Percentiles rank a stretch among this genome's conserved stretches.
These are phyloP conservation scores for Candida insectorum DNA, from an alignment of 805 yeast genomes.

Conservation along the genomic window DNA sequence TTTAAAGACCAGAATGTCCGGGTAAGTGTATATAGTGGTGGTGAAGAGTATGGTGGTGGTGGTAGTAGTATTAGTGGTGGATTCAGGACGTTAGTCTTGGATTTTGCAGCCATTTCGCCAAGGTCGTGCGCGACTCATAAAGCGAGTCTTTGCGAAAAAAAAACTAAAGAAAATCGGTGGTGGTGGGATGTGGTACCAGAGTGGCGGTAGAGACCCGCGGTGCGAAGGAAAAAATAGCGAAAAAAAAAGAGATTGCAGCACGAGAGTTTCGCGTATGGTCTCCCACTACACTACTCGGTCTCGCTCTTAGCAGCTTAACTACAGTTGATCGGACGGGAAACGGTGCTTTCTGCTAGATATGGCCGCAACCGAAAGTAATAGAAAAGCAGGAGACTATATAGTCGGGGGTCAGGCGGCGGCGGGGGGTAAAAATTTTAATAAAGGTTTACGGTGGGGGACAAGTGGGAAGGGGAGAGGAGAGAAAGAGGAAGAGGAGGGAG, in stretches of 20 bases:
- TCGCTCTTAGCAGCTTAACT: constrained; percentile 58
- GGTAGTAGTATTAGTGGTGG: constrained; percentile 1
- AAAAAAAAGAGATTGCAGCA: constrained; percentile 45
- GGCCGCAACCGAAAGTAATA: constrained; percentile 47
- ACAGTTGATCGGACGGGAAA: constrained; percentile 62
- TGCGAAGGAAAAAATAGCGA: too few relatives aligned
- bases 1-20: constrained; percentile 2
- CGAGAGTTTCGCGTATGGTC: constrained; percentile 58
- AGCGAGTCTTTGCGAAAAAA: background rate
- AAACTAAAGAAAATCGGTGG: too few relatives aligned
- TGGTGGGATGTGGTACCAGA: too few relatives aligned
- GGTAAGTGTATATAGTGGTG: constrained; percentile 5
- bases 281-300: constrained; percentile 57
- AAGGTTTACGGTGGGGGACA: too few relatives aligned
- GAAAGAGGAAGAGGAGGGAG: too few relatives aligned
- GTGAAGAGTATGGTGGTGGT: too few relatives aligned
- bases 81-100: background rate
- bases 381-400: constrained; percentile 1
- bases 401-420: too few relatives aligned
- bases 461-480: too few relatives aligned
- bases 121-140: constrained; percentile 5
- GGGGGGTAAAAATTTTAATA: background rate
- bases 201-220: too few relatives aligned
- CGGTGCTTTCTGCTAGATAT: constrained; percentile 58
- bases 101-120: background rate